phyloP scores from a whole-genome alignment of 2,329 filamentous ascomycete genomes.

The Graphium sp. region DNA sequence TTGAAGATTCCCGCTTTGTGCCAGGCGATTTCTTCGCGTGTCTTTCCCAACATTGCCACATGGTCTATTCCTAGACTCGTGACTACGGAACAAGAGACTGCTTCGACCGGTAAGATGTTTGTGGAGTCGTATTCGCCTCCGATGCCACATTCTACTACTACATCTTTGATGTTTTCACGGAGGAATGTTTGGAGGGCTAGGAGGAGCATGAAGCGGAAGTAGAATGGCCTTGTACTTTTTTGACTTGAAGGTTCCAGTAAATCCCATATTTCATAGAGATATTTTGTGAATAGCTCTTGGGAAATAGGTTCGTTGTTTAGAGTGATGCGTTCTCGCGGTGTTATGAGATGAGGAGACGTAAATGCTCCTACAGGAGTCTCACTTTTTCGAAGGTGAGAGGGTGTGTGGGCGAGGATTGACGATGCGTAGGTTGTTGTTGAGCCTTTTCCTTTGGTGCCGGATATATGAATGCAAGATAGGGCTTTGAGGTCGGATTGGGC shows the following conservation, averaged over 20 bases:
- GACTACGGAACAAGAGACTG: constrained; percentile 56
- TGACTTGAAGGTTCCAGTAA: constrained; percentile 28
- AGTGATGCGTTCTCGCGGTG: constrained; percentile 69
- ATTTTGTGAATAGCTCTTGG: constrained; percentile 51
- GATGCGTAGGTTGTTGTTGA: constrained; percentile 75
- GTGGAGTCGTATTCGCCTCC: constrained; percentile 89
- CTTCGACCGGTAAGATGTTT: constrained; percentile 51
- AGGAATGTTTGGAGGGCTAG: constrained; percentile 77
- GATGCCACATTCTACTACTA: constrained; percentile 84
- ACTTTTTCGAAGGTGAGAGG: constrained; percentile 7
- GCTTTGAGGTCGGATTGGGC: constrained; percentile 25
- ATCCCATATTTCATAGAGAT: constrained; percentile 80
- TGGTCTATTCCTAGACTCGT: constrained; percentile 79
- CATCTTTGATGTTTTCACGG: constrained; percentile 55
- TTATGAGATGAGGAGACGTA: constrained; percentile 73
- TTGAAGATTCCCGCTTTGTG: constrained; percentile 87
- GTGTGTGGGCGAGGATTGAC: constrained; percentile 45
- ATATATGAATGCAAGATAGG: constrained; percentile 56
- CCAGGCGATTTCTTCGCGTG: constrained; percentile 71
- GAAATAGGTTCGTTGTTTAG: constrained; percentile 58
- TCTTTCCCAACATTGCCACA: constrained; percentile 60
- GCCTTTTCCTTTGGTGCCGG: constrained; percentile 89
- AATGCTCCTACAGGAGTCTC: constrained; percentile 69
- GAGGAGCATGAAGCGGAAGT: constrained; percentile 82
- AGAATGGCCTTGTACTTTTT: constrained; percentile 60